phyloP scores from a whole-genome alignment of 2,329 filamentous ascomycete species.

The Aquanectria penicillioides region DNA sequence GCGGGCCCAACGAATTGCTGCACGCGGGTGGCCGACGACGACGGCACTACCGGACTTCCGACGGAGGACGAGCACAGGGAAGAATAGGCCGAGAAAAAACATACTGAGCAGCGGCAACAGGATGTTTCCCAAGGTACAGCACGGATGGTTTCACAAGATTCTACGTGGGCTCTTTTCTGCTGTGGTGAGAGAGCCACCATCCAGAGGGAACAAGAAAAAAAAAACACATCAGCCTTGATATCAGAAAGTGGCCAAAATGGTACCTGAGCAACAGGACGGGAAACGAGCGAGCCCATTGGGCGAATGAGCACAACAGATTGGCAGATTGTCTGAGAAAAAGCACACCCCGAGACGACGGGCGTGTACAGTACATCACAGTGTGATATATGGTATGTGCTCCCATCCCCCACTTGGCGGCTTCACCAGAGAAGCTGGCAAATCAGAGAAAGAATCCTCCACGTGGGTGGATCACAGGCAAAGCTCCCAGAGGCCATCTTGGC shows the following conservation, averaged over 20 bases:
- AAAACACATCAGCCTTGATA: constrained; percentile 26
- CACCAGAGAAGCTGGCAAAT: constrained; percentile 29
- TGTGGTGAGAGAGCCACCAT: constrained; percentile 16
- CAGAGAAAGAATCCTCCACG: constrained; percentile 30
- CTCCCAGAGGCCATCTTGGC: constrained; percentile 14
- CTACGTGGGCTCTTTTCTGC: constrained; percentile 6
- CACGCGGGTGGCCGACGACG: constrained; percentile 35
- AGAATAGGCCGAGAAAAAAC: not conserved
- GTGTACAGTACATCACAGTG: constrained; percentile 34
- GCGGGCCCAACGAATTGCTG: constrained; percentile 30
- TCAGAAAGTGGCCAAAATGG: constrained; percentile 25
- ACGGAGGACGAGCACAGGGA: constrained; percentile 22
- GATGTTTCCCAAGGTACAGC: not conserved
- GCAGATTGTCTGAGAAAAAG: constrained; percentile 18
- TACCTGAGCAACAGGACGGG: constrained; percentile 32
- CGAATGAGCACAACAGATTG: constrained; percentile 18
- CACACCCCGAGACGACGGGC: constrained; percentile 17
- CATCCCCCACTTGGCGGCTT: constrained; percentile 30
- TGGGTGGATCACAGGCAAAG: constrained; percentile 32
- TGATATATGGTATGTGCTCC: constrained; percentile 1
- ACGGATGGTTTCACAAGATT: not conserved
- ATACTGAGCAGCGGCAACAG: not conserved
- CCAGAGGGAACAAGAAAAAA: too few relatives aligned
- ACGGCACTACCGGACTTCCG: constrained; percentile 42
- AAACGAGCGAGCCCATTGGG: constrained; percentile 30